phyloP scores from a whole-genome alignment of 371 early-diverging fungal species.

The Syncephalastrum sp. region DNA sequence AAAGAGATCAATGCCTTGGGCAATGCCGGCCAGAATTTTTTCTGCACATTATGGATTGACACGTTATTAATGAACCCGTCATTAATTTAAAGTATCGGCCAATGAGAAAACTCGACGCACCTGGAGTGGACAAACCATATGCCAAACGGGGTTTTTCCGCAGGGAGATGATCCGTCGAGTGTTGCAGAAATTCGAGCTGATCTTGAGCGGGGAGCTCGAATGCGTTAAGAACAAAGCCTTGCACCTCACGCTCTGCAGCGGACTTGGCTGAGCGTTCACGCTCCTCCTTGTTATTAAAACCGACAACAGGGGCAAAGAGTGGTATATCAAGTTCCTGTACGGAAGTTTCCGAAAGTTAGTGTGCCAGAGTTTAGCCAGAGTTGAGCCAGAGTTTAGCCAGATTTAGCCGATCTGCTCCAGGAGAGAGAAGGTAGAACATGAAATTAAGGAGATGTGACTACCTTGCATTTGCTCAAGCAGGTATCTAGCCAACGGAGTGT shows the following conservation, averaged over 20 bases:
- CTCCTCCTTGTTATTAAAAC: constrained; percentile 51
- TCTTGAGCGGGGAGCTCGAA: constrained; percentile 25
- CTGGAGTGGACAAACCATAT: constrained; percentile 48
- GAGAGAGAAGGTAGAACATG: too few species aligned
- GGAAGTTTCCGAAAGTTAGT: too few species aligned
- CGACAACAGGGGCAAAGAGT: constrained; percentile 60
- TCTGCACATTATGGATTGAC: constrained; percentile 31
- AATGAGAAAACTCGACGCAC: constrained; percentile 11
- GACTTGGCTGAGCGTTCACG: constrained; percentile 57
- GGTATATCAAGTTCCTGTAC: constrained; percentile 23
- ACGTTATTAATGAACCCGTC: not conserved
- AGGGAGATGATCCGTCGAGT: constrained; percentile 41
- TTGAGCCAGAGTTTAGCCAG: too few species aligned
- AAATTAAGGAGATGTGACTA: not conserved
- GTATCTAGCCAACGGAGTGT: constrained; percentile 62
- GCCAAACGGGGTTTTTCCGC: constrained; percentile 45
- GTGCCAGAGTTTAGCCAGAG: too few species aligned
- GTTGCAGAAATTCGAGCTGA: constrained; percentile 17
- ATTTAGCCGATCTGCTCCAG: too few species aligned
- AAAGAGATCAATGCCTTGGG: constrained; percentile 71
- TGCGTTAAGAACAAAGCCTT: constrained; percentile 46
- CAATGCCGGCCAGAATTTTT: constrained; percentile 59
- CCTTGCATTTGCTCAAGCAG: constrained; percentile 31
- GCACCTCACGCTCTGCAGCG: constrained; percentile 54
- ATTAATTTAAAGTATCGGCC: not conserved